Evolutionary conservation across 768 basidiomycete species (phyloP).

Genomic region (Brasilioporus rufonigricans): DNA sequence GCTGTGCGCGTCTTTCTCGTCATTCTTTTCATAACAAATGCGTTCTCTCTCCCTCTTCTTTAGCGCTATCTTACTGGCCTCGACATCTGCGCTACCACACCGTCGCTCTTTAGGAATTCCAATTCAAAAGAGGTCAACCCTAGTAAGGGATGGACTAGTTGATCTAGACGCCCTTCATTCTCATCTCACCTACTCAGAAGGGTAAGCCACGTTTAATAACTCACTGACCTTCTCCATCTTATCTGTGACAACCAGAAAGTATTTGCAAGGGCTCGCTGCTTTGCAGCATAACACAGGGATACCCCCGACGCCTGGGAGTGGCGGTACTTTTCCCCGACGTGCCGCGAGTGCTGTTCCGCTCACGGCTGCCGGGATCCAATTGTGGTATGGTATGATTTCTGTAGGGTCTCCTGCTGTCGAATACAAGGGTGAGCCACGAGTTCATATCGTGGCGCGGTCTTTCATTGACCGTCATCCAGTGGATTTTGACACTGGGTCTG

Average conservation of each 20-base stretch:
- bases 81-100: constrained; percentile 17
- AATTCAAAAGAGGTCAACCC: constrained; percentile 13
- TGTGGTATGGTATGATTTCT: constrained; percentile 26
- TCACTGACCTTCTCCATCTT: neutral
- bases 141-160: constrained; percentile 14
- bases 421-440: constrained; percentile 14
- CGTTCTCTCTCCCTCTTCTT: constrained; percentile 2
- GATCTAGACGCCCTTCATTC: constrained; percentile 13
- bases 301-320: neutral
- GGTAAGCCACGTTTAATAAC: constrained; percentile 4
- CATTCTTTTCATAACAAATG: constrained; percentile 10
- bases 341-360: constrained; percentile 8
- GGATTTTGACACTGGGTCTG: constrained; percentile 37
- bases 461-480: constrained; percentile 9
- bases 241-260: constrained; percentile 16
- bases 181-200: constrained; percentile 14
- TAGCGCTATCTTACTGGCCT: constrained; percentile 10
- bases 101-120: constrained; percentile 15
- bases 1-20: neutral
- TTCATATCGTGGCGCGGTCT: neutral
- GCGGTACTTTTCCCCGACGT: constrained; percentile 2
- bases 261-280: constrained; percentile 11
- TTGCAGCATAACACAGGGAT: constrained; percentile 4
- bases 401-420: constrained; percentile 25
- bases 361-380: constrained; percentile 7